phyloP scores from a whole-genome alignment of 2,329 filamentous ascomycete species.

The Pestalotiopsis sp. region DNA sequence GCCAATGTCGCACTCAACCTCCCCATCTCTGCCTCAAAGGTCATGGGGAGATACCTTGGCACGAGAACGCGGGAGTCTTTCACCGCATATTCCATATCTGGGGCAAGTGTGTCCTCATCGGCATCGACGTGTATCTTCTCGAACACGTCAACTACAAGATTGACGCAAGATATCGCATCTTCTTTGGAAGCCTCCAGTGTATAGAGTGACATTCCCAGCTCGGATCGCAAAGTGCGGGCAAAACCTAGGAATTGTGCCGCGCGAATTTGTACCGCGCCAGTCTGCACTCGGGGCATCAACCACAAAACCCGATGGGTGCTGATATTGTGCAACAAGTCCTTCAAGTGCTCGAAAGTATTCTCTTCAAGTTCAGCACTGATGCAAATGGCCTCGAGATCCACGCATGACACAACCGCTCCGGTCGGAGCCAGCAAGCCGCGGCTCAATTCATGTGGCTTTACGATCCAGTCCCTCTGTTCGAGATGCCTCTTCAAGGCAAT shows the following conservation, averaged over 20 bases:
- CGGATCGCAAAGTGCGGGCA: background rate
- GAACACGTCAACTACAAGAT: background rate
- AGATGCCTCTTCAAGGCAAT: background rate
- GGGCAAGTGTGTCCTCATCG: background rate
- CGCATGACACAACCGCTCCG: background rate
- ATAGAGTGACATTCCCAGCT: background rate
- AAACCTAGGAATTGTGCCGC: background rate
- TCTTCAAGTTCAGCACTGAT: background rate
- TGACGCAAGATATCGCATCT: background rate
- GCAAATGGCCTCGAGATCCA: background rate
- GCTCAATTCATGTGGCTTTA: background rate
- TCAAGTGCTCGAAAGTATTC: background rate
- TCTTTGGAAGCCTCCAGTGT: background rate
- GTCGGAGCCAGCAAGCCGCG: background rate
- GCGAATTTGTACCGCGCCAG: background rate
- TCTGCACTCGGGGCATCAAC: background rate
- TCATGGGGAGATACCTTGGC: background rate
- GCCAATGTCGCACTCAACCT: background rate
- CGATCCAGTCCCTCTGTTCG: background rate
- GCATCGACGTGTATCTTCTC: background rate
- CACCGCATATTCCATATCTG: background rate
- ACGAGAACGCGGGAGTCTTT: background rate
- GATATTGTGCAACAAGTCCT: background rate
- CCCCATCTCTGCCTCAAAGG: background rate
- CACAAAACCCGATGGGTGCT: background rate